Base-by-base conservation (phyloP, 495 filamentous ascomycete species). In the Aspergillus bridgeri region DNA sequence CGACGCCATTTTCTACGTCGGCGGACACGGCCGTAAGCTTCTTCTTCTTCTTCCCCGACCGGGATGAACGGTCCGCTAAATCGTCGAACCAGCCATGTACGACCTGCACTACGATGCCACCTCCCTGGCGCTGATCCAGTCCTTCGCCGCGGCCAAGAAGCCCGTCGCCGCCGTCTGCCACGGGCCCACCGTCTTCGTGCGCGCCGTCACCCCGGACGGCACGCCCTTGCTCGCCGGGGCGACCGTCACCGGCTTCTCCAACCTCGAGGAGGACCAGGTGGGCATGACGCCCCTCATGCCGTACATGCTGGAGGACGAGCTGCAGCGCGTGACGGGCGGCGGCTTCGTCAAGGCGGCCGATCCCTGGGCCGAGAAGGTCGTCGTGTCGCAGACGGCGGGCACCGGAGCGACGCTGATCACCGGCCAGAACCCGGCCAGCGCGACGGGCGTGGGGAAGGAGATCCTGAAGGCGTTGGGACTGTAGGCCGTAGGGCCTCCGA, bases 1-100 rank as follows among this genome's bases (percentile, higher is more conserved):
- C 64, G 87, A 83, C 52, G 88, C 84, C 22, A 70, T 91, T 46
- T 89, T 86, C 69, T 89, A 81, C 68, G 86, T 89, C 13, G 89
- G 89, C 61, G 89, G 89, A 22, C 86, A 91, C 70, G 89, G 88
- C n/a, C 88, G 83, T 85, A 71, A 50, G 82, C 74, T 19, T 17
- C 49, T 50, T 7, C 27, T 29, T 29, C 27, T 29, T 29, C 3
- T 29, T 29, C n/a, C n/a, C n/a, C n/a, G n/a, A n/a, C n/a, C n/a
- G n/a, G n/a, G n/a, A n/a, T n/a, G n/a, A n/a, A n/a, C n/a, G n/a
- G n/a, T n/a, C n/a, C n/a, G n/a, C n/a, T n/a, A n/a, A n/a, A n/a
- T n/a, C n/a, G n/a, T n/a, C n/a, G n/a, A n/a, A n/a, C n/a, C 19
- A 85, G 82, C 89, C 59, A 88, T 91, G 86, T 91, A 83, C 68